These are phyloP conservation scores for Capsicum rhomboideum DNA, from an alignment of 257 asterid genomes.

Conservation along the genomic window DNA sequence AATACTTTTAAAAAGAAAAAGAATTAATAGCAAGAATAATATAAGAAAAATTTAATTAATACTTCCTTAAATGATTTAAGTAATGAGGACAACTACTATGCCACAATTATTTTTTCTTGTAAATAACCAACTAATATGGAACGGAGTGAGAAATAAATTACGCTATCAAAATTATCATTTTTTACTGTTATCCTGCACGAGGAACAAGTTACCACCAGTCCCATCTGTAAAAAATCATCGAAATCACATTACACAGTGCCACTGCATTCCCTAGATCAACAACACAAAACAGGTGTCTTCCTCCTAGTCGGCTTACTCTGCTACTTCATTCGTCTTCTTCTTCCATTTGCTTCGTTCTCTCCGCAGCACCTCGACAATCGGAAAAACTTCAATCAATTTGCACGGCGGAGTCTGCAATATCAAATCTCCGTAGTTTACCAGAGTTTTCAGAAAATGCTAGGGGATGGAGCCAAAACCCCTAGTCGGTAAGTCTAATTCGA, in stretches of 20 bases:
- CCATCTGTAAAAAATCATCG: not conserved
- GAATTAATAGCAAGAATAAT: too few relatives aligned
- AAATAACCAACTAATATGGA: too few relatives aligned
- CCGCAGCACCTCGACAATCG: not conserved
- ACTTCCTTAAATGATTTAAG: too few relatives aligned
- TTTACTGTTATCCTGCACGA: too few relatives aligned
- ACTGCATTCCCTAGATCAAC: not conserved
- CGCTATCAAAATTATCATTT: too few relatives aligned
- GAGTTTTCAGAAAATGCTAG: conserved; percentile 34
- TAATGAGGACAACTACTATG: too few relatives aligned
- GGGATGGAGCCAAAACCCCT: conserved; percentile 59
- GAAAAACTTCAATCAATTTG: not conserved
- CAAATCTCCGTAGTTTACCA: not conserved
- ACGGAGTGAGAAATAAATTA: too few relatives aligned
- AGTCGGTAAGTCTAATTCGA: conserved; percentile 45
- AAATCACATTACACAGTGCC: not conserved
- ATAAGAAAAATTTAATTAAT: too few relatives aligned
- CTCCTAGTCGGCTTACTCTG: not conserved
- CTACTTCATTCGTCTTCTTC: not conserved
- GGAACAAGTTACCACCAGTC: not conserved
- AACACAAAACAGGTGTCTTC: not conserved
- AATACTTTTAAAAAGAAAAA: too few relatives aligned
- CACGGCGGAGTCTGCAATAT: not conserved
- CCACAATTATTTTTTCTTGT: too few relatives aligned
- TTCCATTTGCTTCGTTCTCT: not conserved